Percentiles rank a stretch among this genome's conserved stretches.
These are phyloP conservation scores for Rhizomucor miehei DNA, from an alignment of 371 early-diverging fungal genomes.

Conservation along the genomic window DNA sequence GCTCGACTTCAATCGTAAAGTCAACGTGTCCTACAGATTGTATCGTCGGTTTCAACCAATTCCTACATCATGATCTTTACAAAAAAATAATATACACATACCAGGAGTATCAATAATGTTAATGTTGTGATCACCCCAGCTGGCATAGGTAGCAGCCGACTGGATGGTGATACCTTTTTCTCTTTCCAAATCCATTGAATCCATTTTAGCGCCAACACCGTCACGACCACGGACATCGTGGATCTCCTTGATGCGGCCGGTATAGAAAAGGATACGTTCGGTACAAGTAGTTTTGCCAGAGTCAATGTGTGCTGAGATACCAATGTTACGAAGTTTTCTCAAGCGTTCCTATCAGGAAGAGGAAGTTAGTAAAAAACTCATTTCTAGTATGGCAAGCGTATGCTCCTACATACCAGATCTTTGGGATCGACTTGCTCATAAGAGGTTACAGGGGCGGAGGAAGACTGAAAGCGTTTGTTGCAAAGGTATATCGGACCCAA, in stretches of 20 bases:
- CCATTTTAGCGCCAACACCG: conserved; percentile 98
- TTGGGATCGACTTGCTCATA: conserved; percentile 25
- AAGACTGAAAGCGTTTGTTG: conserved; percentile 37
- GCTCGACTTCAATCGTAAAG: conserved; percentile 92
- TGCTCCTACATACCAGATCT: conserved; percentile 31
- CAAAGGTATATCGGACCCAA: conserved; percentile 28
- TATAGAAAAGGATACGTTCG: conserved; percentile 95
- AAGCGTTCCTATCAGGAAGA: conserved; percentile 45
- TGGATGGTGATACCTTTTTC: conserved; percentile 96
- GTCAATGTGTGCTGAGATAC: conserved; percentile 99
- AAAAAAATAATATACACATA: conserved; percentile 20
- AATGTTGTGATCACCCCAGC: conserved; percentile 80
- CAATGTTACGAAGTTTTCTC: conserved; percentile 85
- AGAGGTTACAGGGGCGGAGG: conserved; percentile 13
- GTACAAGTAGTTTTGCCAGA: conserved; percentile 98
- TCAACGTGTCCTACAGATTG: conserved; percentile 81
- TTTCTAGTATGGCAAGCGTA: not conserved
- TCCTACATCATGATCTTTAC: not conserved
- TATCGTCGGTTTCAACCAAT: not conserved
- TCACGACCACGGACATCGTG: conserved; percentile 98
- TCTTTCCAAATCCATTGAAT: conserved; percentile 97
- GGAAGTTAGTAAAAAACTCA: not conserved
- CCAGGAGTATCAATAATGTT: conserved; percentile 93
- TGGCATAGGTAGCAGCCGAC: conserved; percentile 84
- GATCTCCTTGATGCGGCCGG: conserved; percentile 94